Conservation (phyloP, 1,284 basidiomycete genomes). For the Violaceomyces palustris region DNA sequence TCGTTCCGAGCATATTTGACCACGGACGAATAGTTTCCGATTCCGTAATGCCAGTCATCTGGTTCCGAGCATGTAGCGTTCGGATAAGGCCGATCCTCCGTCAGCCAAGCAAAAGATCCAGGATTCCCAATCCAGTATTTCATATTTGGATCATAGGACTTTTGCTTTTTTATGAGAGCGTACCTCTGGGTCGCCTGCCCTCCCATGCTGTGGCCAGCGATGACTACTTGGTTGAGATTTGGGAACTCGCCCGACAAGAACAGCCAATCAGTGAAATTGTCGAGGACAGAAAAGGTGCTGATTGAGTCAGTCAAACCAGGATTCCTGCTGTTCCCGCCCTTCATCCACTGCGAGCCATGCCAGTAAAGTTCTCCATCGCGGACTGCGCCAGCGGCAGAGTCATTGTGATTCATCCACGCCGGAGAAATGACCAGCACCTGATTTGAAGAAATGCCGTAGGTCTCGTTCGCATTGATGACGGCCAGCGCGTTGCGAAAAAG, state of each 20-base stretch:
- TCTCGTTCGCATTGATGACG: too few species aligned
- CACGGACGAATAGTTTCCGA: constrained; percentile 5
- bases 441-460: too few species aligned
- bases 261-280: constrained; percentile 31
- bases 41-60: constrained; percentile 19
- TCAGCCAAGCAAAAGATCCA: constrained; percentile 21
- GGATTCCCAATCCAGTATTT: constrained; percentile 25
- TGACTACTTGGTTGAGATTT: constrained; percentile 10
- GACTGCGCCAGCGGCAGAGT: constrained; percentile 24
- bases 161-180: constrained; percentile 5
- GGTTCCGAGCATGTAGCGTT: constrained; percentile 2
- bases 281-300: constrained; percentile 35
- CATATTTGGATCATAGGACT: constrained; percentile 2
- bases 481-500: too few species aligned
- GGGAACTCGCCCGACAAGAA: constrained; percentile 19
- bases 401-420: constrained; percentile 35
- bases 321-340: constrained; percentile 20
- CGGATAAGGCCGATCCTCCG: constrained; percentile 1
- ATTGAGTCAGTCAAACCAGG: constrained; percentile 15
- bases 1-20: constrained; percentile 15
- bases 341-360: constrained; percentile 35
- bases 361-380: constrained; percentile 32
- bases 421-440: constrained; percentile 40
- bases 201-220: constrained; percentile 28
- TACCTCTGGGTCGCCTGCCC: constrained; percentile 18